These are phyloP conservation scores for Grigorovia jiainica DNA, from an alignment of 805 yeast species.

Conservation along the genomic window DNA sequence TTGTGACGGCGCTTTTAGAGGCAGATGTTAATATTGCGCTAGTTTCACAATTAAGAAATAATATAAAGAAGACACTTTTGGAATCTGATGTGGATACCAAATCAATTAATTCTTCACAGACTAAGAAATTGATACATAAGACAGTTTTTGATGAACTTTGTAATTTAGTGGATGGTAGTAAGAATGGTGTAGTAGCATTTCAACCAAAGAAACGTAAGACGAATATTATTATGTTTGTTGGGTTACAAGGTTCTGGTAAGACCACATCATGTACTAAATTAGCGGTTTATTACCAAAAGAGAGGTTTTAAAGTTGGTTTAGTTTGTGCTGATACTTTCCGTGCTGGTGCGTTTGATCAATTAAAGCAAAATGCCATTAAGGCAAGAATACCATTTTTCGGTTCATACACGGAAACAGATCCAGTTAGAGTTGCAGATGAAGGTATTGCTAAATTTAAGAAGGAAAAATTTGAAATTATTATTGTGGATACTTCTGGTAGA, in stretches of 20 bases:
- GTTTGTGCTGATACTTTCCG: conserved; percentile 99
- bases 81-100: conserved; percentile 38
- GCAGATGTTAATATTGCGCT: conserved; percentile 87
- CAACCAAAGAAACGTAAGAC: conserved; percentile 78
- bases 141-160: conserved; percentile 91
- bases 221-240: conserved; percentile 92
- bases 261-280: conserved; percentile 95
- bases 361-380: conserved; percentile 93
- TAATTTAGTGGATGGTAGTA: conserved; percentile 64
- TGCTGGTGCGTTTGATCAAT: conserved; percentile 98
- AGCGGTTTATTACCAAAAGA: conserved; percentile 86
- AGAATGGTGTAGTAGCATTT: conserved; percentile 34
- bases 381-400: conserved; percentile 93
- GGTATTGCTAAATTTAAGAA: conserved; percentile 89
- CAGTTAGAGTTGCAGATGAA: conserved; percentile 80
- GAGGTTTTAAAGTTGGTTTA: conserved; percentile 90
- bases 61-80: conserved; percentile 51
- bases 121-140: conserved; percentile 76
- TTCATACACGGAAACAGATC: conserved; percentile 90
- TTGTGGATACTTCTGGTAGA: conserved; percentile 96
- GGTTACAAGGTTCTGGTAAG: conserved; percentile 97
- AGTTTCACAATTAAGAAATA: conserved; percentile 67
- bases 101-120: conserved; percentile 36
- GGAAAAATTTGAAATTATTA: conserved; percentile 85
- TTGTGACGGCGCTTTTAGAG: conserved; percentile 82